phyloP scores from a whole-genome alignment of 179 eudicot genomes.

The Silene vulgaris region DNA sequence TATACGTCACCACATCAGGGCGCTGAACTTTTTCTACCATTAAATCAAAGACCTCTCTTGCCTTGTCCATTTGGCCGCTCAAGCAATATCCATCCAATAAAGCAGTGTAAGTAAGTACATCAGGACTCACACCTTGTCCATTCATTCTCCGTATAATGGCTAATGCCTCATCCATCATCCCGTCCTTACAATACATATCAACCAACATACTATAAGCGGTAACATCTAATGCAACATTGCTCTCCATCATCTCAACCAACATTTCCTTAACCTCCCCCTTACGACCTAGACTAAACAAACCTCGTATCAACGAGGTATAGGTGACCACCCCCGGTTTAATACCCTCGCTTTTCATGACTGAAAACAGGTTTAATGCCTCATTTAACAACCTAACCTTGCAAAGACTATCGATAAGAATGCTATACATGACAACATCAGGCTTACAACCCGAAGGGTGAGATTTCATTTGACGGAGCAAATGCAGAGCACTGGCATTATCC shows the following conservation, averaged over 20 bases:
- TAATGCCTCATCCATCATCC: slow-evolving; percentile 7
- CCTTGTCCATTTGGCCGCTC: slow-evolving; percentile 6
- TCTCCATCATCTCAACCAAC: background rate
- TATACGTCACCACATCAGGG: background rate
- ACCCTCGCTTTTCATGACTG: slow-evolving; percentile 5
- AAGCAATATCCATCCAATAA: slow-evolving; percentile 12
- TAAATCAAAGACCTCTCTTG: slow-evolving; percentile 10
- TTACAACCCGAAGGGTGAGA: background rate
- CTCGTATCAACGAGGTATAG: background rate
- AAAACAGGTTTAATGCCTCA: background rate
- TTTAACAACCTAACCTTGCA: background rate
- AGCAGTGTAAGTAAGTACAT: background rate
- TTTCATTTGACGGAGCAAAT: slow-evolving; percentile 5
- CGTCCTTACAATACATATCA: slow-evolving; percentile 2
- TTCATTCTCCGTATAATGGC: background rate
- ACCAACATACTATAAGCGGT: slow-evolving; percentile 3
- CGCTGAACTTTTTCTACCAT: background rate
- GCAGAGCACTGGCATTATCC: slow-evolving; percentile 8
- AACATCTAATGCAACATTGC: background rate
- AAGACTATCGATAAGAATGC: slow-evolving; percentile 8
- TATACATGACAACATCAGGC: slow-evolving; percentile 10
- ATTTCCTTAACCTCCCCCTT: background rate
- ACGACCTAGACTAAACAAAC: background rate
- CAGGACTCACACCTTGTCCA: background rate
- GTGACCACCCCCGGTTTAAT: background rate